Conservation (phyloP, 495 filamentous ascomycete species). For the Tuber indicum region DNA sequence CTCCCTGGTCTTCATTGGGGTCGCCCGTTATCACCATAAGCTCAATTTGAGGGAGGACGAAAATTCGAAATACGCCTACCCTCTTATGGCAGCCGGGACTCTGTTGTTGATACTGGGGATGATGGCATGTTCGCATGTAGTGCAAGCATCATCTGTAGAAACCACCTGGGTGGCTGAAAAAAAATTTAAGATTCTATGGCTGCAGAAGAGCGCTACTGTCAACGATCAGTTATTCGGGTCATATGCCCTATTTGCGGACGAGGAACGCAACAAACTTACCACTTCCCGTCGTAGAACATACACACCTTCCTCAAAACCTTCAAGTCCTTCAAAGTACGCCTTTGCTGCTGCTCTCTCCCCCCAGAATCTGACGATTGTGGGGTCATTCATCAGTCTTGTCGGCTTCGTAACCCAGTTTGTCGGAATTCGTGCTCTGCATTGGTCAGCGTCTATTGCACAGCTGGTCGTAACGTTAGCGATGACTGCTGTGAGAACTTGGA, state of each 20-base stretch:
- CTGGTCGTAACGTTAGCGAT: conserved; percentile 48
- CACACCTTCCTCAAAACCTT: background rate
- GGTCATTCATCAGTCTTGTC: conserved; percentile 41
- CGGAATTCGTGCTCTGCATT: conserved; percentile 49
- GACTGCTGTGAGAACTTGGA: conserved; percentile 47
- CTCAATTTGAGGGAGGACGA: conserved; percentile 8
- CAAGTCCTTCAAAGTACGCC: background rate
- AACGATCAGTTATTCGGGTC: conserved; percentile 41
- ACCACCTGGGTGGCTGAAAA: conserved; percentile 18
- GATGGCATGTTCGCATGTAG: conserved; percentile 41
- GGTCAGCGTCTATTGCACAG: conserved; percentile 48
- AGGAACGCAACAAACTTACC: conserved; percentile 10
- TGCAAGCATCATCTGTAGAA: conserved; percentile 39
- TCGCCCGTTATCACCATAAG: conserved; percentile 26
- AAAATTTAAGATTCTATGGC: conserved; percentile 31
- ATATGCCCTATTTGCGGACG: conserved; percentile 23
- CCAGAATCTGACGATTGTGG: conserved; percentile 25
- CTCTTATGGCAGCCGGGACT: conserved; percentile 38
- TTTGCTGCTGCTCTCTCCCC: background rate
- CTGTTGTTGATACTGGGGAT: conserved; percentile 35
- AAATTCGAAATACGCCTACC: conserved; percentile 33
- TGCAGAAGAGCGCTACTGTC: conserved; percentile 36
- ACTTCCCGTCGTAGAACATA: conserved; percentile 19
- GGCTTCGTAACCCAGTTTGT: conserved; percentile 52
- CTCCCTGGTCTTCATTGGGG: conserved; percentile 34